These are phyloP conservation scores for Candida caryicola DNA, from an alignment of 805 yeast genomes.

Conservation along the genomic window DNA sequence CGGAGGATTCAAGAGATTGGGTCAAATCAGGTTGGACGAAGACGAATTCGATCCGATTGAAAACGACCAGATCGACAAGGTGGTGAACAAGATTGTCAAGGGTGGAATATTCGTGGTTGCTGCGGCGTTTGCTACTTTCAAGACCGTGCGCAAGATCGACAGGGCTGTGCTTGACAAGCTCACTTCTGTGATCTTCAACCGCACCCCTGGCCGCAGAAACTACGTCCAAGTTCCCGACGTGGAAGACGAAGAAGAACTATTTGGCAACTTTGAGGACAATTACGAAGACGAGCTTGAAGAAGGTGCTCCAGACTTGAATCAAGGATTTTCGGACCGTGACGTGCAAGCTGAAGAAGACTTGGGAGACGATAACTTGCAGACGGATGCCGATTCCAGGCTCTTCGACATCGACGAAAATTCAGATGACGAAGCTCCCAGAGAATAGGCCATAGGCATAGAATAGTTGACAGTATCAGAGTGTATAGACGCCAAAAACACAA, in stretches of 20 bases:
- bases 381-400: constrained; percentile 22
- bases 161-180: constrained; percentile 30
- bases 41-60: constrained; percentile 59
- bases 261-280: constrained; percentile 40
- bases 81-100: constrained; percentile 56
- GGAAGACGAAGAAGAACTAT: constrained; percentile 40
- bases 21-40: constrained; percentile 82
- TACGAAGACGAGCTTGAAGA: constrained; percentile 38
- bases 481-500: background rate
- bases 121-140: constrained; percentile 33
- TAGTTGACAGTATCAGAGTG: background rate
- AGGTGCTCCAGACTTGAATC: constrained; percentile 18
- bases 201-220: constrained; percentile 38
- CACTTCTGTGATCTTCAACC: constrained; percentile 28
- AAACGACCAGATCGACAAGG: constrained; percentile 56
- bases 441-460: background rate
- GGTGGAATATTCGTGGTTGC: constrained; percentile 54
- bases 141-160: constrained; percentile 34
- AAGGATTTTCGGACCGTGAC: constrained; percentile 19
- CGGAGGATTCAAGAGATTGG: constrained; percentile 74
- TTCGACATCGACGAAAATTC: constrained; percentile 31
- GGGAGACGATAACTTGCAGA: constrained; percentile 5
- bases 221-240: constrained; percentile 41
- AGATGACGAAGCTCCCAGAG: constrained; percentile 13
- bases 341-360: constrained; percentile 17